phyloP scores from a whole-genome alignment of 306 rosid species.

The Malus asiatica region DNA sequence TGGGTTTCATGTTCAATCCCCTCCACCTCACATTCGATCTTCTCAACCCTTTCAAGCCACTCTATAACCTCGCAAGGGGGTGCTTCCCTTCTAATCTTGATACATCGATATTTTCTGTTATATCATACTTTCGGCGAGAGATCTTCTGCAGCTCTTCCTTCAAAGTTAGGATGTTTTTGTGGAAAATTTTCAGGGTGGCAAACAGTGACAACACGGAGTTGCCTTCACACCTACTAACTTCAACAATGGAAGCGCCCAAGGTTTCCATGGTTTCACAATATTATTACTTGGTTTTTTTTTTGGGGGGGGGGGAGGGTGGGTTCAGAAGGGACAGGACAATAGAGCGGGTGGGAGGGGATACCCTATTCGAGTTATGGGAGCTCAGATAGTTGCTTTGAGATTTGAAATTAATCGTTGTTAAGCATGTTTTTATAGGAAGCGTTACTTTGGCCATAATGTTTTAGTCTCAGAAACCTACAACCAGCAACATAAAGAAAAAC shows the following conservation, averaged over 20 bases:
- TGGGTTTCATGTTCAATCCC: neutral
- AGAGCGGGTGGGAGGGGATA: neutral
- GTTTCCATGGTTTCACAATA: neutral
- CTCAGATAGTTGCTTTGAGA: neutral
- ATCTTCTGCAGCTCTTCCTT: neutral
- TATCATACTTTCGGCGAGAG: neutral
- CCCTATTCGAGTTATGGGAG: neutral
- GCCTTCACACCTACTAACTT: neutral
- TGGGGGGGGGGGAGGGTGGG: no score
- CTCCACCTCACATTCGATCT: neutral
- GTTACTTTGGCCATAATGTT: neutral
- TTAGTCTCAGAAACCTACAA: slow-evolving; percentile 1
- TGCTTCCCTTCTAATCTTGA: slow-evolving; percentile 2
- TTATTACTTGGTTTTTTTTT: no score
- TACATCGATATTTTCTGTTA: neutral
- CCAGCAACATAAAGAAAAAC: neutral
- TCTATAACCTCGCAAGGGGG: neutral
- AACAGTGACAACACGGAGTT: neutral
- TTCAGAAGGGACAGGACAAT: neutral
- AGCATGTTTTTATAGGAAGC: neutral
- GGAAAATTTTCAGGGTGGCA: slow-evolving; percentile 1
- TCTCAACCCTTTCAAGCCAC: slow-evolving; percentile 8
- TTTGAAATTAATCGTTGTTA: neutral
- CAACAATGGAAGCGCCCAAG: neutral
- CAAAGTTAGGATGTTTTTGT: neutral